Evolutionary conservation across 768 basidiomycete species (phyloP).

Genomic region (Cystofilobasidium bisporidii): DNA sequence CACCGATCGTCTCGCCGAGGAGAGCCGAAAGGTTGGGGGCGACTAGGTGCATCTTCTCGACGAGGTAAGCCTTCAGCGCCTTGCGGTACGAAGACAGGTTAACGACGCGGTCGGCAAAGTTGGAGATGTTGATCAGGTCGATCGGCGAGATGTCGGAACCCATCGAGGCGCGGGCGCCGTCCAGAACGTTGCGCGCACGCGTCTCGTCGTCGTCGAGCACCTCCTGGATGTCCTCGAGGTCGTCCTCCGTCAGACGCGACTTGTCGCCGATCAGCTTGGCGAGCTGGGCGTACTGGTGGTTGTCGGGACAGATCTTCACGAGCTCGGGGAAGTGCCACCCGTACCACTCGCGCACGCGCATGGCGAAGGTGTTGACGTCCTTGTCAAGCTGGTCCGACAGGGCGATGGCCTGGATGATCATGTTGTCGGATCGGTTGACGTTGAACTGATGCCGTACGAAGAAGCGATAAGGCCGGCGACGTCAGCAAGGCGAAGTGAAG

Average conservation of each 20-base stretch:
- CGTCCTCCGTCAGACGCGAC: constrained; percentile 76
- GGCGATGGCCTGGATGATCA: constrained; percentile 98
- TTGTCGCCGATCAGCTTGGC: constrained; percentile 81
- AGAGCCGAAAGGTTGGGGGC: constrained; percentile 89
- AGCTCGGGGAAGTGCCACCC: constrained; percentile 99
- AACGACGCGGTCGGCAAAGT: constrained; percentile 96
- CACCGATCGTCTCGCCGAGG: constrained; percentile 67
- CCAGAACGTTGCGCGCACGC: constrained; percentile 83
- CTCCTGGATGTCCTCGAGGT: constrained; percentile 87
- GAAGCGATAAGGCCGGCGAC: background rate
- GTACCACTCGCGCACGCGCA: constrained; percentile 99
- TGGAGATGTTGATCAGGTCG: constrained; percentile 90
- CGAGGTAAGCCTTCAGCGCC: constrained; percentile 89
- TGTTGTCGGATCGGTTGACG: constrained; percentile 98
- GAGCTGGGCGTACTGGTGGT: constrained; percentile 89
- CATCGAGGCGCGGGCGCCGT: constrained; percentile 85
- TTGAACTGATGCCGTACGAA: constrained; percentile 84
- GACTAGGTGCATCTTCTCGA: constrained; percentile 95
- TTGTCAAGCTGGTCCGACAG: constrained; percentile 97
- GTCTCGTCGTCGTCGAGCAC: constrained; percentile 84
- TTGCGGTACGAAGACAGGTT: constrained; percentile 87
- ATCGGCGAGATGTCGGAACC: constrained; percentile 97
- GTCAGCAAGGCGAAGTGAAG: background rate
- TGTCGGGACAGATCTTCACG: constrained; percentile 95
- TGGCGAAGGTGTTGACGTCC: constrained; percentile 97